Evolutionary conservation across 2,329 filamentous ascomycete genomes (phyloP), one percentile per base, ranked within the genome.

Genomic region (Neopestalotiopsis sp.): DNA sequence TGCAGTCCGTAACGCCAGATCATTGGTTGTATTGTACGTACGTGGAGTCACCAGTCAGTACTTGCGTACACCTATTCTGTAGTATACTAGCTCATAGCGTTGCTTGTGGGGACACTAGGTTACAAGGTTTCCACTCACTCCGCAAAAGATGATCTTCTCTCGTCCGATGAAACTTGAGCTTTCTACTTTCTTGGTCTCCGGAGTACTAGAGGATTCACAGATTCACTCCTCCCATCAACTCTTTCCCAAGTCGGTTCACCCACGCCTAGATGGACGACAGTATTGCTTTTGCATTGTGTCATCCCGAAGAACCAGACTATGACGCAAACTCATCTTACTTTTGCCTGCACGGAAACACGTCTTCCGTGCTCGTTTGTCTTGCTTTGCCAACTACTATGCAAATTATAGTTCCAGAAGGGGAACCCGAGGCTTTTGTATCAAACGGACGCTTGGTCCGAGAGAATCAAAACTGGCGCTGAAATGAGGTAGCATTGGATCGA

Each of bases 321-420:
- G 59, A 62, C 34, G 59, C 59, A 40, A 40, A 34, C 20, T 62
- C 59, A 38, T 40, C 59, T 62, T 42, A 40, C 32, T 62, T 20
- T 40, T 62, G 59, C 59, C 34, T 17, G 40, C 40, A 40, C 59
- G 59, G 59, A 62, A 62, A 62, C 59, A 62, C 30, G 30, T 34
- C 59, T 34, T 62, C 59, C 59, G 59, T 20, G n/a, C 34, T 2
- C 59, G 20, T 24, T 53, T 20, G n/a, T 53, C 45, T 53, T 20
- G 45, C 6, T 53, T 20, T 53, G 45, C 45, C 17, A 14, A 9
- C 14, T 53, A 49, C 45, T n/a, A 10, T 17, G 45, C 45, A 53
- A 24, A 17, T 53, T 53, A 20, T 53, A n/a, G 9, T 9, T 4
- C 20, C 14, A 53, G 17, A 53, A n/a, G 45, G 17, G n/a, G 9